These are phyloP conservation scores for Beauveria medogensis DNA, from an alignment of 2,329 filamentous ascomycete genomes.

Conservation along the genomic window DNA sequence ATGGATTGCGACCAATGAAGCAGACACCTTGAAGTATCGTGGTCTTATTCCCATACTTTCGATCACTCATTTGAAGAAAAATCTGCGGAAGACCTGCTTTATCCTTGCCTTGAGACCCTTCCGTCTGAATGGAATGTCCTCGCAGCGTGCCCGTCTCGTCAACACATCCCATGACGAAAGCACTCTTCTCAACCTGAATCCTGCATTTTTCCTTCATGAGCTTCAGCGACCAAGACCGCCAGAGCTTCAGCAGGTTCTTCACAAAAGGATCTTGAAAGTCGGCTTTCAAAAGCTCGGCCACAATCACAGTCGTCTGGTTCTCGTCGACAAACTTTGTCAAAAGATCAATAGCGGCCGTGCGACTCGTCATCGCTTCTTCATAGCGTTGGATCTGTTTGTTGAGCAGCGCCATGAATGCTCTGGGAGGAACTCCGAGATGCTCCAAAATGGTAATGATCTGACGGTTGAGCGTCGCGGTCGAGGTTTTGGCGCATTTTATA, in stretches of 20 bases:
- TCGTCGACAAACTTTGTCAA: slow-evolving; percentile 74
- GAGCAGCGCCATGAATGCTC: slow-evolving; percentile 61
- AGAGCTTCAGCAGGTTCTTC: slow-evolving; percentile 68
- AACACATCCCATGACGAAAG: slow-evolving; percentile 79
- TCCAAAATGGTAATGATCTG: slow-evolving; percentile 86
- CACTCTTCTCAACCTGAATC: slow-evolving; percentile 72
- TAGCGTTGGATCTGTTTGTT: slow-evolving; percentile 59
- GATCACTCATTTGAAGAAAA: slow-evolving; percentile 70
- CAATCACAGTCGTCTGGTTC: slow-evolving; percentile 66
- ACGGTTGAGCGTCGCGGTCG: slow-evolving; percentile 74
- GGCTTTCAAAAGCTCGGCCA: slow-evolving; percentile 69
- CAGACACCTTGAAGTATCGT: slow-evolving; percentile 68
- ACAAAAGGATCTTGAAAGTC: slow-evolving; percentile 88
- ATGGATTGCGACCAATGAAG: slow-evolving; percentile 83
- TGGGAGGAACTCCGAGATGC: slow-evolving; percentile 60
- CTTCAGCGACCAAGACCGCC: slow-evolving; percentile 85
- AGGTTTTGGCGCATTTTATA: slow-evolving; percentile 69
- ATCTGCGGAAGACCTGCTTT: slow-evolving; percentile 65
- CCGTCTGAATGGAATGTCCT: slow-evolving; percentile 54
- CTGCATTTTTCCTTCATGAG: slow-evolving; percentile 87
- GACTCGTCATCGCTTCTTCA: slow-evolving; percentile 59
- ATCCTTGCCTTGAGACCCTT: slow-evolving; percentile 33
- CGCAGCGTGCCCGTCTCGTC: slow-evolving; percentile 73
- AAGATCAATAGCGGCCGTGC: slow-evolving; percentile 55
- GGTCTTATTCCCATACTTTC: slow-evolving; percentile 45